A percentile compares a stretch with the other conserved stretches of the same genome.
Conservation (phyloP, 208 protist genomes). For the Crithidia mellificae region DNA sequence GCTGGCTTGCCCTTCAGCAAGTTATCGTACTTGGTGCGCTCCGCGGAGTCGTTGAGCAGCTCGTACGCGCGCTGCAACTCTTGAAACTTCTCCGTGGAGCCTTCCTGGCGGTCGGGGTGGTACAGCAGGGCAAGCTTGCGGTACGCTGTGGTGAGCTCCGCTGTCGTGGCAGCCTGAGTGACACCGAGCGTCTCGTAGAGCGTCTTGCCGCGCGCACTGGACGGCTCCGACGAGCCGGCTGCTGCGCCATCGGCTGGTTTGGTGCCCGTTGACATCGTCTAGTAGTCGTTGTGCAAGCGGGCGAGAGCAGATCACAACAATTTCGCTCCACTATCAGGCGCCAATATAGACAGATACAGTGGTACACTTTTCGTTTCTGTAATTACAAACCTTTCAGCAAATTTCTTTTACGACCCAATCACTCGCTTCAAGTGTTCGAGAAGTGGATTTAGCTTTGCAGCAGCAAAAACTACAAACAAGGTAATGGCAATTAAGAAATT, state of each 20-base stretch:
- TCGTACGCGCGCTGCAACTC: slow-evolving; percentile 96
- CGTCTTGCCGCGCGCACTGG: slow-evolving; percentile 21
- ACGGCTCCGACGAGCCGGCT: neutral
- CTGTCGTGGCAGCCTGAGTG: slow-evolving; percentile 48
- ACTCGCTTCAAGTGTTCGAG: too few species aligned
- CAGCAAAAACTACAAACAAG: too few species aligned
- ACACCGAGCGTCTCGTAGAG: slow-evolving; percentile 84
- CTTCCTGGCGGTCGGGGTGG: slow-evolving; percentile 86
- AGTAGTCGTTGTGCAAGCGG: too few species aligned
- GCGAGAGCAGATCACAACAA: too few species aligned
- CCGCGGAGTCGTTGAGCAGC: slow-evolving; percentile 90
- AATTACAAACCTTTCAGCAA: too few species aligned
- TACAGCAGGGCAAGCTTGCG: slow-evolving; percentile 67
- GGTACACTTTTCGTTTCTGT: too few species aligned
- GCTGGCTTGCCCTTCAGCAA: slow-evolving; percentile 27
- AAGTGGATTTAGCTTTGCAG: too few species aligned
- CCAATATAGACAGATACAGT: too few species aligned
- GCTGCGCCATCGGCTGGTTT: neutral
- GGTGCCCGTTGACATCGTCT: slow-evolving; percentile 5
- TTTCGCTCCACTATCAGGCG: too few species aligned
- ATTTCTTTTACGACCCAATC: too few species aligned
- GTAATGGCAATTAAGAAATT: too few species aligned
- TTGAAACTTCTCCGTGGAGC: slow-evolving; percentile 75
- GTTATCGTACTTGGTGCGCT: slow-evolving; percentile 94
- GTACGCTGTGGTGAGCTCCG: slow-evolving; percentile 88